Evolutionary conservation across 2,329 filamentous ascomycete genomes (phyloP), one percentile per base, ranked within the genome.

Genomic region (Hypocreales sp.): DNA sequence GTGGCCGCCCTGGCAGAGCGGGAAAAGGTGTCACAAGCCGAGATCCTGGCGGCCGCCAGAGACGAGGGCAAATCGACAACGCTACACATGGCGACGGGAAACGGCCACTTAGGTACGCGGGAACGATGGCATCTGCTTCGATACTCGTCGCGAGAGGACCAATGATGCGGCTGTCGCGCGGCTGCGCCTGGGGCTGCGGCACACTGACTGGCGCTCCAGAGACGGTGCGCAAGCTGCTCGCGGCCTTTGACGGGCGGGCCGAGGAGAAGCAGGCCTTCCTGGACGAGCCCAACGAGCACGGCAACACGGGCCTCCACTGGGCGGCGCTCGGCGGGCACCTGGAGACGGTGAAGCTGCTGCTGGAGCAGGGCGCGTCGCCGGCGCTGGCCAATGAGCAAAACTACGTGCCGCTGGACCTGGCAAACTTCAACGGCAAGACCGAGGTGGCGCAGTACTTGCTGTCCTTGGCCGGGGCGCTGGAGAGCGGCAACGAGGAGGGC

Each of bases 231-330:
- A 42, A 50, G 25, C 42, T 67, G 24, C 40, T 67, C 4, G 40
- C 44, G n/a, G 50, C 51, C 34, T 61, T 66, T 34, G 40, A 53
- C 15, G 40, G 37, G n/a, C 49, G 45, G 24, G 49, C 50, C 31
- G 48, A 48, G 19, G 53, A 58, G 34, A 58, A 55, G 36, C 55
- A 60, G 36, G 48, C 61, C 1, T 72, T 76, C 38, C 51, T 84
- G 15, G 78, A 83, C 40, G 59, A 65, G 3, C 62, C 68, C 34
- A 98, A 98, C 45, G 61, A 72, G 35, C 77, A 79, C 24, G 86
- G 84, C 24, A 95, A 94, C 57, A 94, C 87, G 1, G 71, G 83
- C 1, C 61, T 98, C 31, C 90, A 98, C 56, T 95, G 86, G 86
- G 87, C 87, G 0, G 80, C 83, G 1, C 59, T 94, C 30, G 90